Base-by-base conservation (phyloP, 2,329 filamentous ascomycete species). In the Stagonosporopsis cucurbitacearum region DNA sequence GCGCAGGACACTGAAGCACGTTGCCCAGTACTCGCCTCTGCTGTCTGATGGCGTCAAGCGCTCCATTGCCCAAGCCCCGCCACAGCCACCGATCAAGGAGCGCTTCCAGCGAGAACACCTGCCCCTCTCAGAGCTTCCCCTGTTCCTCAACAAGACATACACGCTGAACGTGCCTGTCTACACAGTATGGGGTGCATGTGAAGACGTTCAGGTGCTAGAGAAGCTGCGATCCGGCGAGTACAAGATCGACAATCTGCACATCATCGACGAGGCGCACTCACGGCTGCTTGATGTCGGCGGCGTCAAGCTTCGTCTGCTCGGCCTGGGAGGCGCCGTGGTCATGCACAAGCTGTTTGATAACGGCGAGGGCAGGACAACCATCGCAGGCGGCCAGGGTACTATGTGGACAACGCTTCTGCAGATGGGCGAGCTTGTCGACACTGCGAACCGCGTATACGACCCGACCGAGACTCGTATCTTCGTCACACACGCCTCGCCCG, bases 311-410 rank as follows among this genome's bases (percentile, higher is more conserved):
- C 90, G 95, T 70, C 84, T 99, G 45, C 86, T 99, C 26, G 95
- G 95, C 60, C 84, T 99, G 30, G 95, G 95, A 63, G 95, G 95
- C 69, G 95, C 95, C 6, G 94, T 99, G 5, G 95, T 99, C 57
- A 99, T 99, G 92, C 95, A 99, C 84, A 99, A 99, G 83, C 86
- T 99, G 17, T 99, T 99, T 72, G 95, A 99, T 77, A 99, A 99
- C 66, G 95, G 95, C 50, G 95, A 99, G 74, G 95, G 95, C 58
- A 88, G 94, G 77, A 99, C 95, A 46, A 99, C 96, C 2, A 99
- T 99, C 77, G 95, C 95, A 20, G 95, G 95, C 74, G 95, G 95
- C 19, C 95, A 99, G 77, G 95, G 95, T 59, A 99, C 95, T 41
- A 99, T 99, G 95, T 99, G 95, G 95, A 99, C 95, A 7, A 99